A percentile compares a stretch with the other conserved stretches of the same genome.
Conservation (phyloP, 768 basidiomycete genomes). For the Hypholoma sublateritium region DNA sequence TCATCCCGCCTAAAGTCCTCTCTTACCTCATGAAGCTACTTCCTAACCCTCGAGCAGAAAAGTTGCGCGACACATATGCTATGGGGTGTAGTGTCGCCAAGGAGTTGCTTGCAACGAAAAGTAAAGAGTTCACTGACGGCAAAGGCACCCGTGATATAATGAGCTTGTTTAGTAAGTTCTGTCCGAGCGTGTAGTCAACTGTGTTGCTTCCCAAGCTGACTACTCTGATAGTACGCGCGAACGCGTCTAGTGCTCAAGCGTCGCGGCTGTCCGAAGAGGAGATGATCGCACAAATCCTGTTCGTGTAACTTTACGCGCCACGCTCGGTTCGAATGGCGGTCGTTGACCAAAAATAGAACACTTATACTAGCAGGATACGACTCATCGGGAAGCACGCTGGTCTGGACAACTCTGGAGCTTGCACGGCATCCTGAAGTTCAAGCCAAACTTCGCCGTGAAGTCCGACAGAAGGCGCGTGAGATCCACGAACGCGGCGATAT, state of each 20-base stretch:
- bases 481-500: constrained; percentile 36
- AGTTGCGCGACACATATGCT: constrained; percentile 29
- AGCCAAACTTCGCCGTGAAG: constrained; percentile 59
- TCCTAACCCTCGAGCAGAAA: background rate
- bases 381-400: constrained; percentile 56
- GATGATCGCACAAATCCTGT: constrained; percentile 50
- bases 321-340: background rate
- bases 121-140: constrained; percentile 29
- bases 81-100: constrained; percentile 32
- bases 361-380: constrained; percentile 57
- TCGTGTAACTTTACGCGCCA: constrained; percentile 21
- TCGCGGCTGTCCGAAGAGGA: constrained; percentile 45
- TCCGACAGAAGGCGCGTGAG: constrained; percentile 37
- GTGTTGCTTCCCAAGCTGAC: too few relatives aligned
- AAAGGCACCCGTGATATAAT: constrained; percentile 38
- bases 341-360: constrained; percentile 37
- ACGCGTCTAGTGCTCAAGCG: constrained; percentile 43
- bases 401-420: constrained; percentile 65
- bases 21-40: constrained; percentile 15
- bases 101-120: constrained; percentile 35
- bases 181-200: too few relatives aligned
- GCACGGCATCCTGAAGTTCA: constrained; percentile 59
- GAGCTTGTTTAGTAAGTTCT: constrained; percentile 41
- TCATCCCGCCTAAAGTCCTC: constrained; percentile 29
- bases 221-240: constrained; percentile 43